Conservation (phyloP, 2,329 filamentous ascomycete genomes). For the Akanthomyces lecanii region DNA sequence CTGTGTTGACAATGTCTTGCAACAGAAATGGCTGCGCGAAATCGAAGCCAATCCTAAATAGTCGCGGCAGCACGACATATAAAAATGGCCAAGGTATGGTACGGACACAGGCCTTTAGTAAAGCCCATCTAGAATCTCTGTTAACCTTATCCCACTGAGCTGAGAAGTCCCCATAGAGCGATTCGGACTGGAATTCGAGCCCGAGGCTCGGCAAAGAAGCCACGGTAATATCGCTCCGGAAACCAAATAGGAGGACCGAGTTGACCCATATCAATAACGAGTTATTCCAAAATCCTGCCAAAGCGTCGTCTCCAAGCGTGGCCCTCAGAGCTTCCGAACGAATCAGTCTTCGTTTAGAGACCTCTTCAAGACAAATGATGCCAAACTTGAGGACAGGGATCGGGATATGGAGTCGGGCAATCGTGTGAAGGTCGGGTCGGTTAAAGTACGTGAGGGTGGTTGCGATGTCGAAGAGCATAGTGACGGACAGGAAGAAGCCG, state of each 20-base stretch:
- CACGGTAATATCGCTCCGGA: neutral
- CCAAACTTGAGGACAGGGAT: conserved; percentile 25
- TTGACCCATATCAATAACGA: neutral
- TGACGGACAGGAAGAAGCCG: conserved; percentile 29
- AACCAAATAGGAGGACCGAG: neutral
- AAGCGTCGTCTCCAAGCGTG: conserved; percentile 20
- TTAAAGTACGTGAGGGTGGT: conserved; percentile 31
- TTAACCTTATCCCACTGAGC: no score
- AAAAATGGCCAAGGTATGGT: neutral
- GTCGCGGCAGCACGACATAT: neutral
- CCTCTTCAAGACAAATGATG: conserved; percentile 30
- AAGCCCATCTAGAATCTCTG: no score
- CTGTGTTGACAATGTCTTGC: neutral
- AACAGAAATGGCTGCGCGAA: conserved; percentile 3
- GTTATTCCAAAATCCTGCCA: conserved; percentile 20
- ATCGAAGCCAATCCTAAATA: neutral
- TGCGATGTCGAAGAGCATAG: conserved; percentile 31
- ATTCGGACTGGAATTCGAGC: neutral
- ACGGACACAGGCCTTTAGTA: neutral
- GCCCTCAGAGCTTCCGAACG: neutral
- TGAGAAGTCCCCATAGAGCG: neutral
- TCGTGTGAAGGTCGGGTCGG: conserved; percentile 21
- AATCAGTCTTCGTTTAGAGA: conserved; percentile 23
- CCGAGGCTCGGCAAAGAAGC: neutral
- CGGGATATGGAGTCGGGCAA: conserved; percentile 27